Conservation (phyloP, 208 protist genomes). For the Acanthamoeba culbertsoni region DNA sequence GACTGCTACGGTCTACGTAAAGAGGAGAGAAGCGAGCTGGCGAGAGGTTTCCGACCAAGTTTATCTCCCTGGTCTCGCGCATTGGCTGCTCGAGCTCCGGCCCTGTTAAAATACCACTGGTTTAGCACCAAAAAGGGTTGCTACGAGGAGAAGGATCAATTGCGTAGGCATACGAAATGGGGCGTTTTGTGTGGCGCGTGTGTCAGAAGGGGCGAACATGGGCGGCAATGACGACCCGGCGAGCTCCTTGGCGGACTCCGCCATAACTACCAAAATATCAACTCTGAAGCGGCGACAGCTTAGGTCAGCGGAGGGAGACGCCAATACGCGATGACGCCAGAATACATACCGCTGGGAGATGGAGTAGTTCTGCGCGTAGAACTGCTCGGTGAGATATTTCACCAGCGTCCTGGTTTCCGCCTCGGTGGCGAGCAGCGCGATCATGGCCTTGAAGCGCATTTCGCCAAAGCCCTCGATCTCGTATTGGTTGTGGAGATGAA, state of each 20-base stretch:
- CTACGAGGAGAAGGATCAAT: neutral
- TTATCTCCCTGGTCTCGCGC: neutral
- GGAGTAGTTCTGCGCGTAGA: conserved; percentile 38
- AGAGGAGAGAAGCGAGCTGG: neutral
- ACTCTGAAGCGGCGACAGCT: too few relatives aligned
- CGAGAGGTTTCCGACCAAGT: neutral
- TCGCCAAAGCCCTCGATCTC: neutral
- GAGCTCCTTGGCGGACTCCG: conserved; percentile 16
- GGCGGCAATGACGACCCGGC: neutral
- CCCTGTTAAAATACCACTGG: neutral
- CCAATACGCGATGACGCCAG: neutral
- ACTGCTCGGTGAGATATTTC: conserved; percentile 2
- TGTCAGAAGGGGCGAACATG: neutral
- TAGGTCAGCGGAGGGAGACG: too few relatives aligned
- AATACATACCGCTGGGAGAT: neutral
- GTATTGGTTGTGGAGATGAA: conserved; percentile 18
- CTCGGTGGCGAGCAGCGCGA: neutral
- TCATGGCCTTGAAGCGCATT: conserved; percentile 33
- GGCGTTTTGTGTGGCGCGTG: neutral
- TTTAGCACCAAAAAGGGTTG: neutral
- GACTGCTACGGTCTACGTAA: neutral
- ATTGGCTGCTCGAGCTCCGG: neutral
- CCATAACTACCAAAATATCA: conserved; percentile 21
- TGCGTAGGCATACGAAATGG: neutral
- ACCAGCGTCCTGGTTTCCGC: neutral